Conservation (phyloP, 129 eudicot genomes). For the Cynara cardunculus region DNA sequence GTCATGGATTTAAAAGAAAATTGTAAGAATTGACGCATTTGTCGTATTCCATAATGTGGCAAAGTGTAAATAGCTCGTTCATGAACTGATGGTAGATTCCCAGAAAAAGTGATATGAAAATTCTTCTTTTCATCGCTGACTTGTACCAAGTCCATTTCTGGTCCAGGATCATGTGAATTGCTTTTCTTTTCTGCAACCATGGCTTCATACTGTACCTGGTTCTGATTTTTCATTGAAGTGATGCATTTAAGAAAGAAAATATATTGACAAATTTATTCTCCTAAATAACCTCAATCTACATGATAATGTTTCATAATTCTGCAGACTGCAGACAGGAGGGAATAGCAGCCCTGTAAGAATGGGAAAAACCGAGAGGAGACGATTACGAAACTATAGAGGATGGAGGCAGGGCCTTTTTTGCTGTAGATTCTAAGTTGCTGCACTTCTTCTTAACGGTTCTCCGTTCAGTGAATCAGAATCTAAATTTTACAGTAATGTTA, state of each 20-base stretch:
- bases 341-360: conserved; percentile 82
- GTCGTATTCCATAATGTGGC: too few relatives aligned
- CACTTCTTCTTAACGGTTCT: not conserved
- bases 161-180: too few relatives aligned
- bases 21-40: too few relatives aligned
- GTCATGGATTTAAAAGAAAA: too few relatives aligned
- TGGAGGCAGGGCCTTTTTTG: conserved; percentile 69
- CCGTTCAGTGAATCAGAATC: not conserved
- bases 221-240: too few relatives aligned
- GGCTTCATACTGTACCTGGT: too few relatives aligned
- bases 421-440: conserved; percentile 64
- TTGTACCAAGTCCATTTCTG: too few relatives aligned
- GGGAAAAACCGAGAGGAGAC: conserved; percentile 60
- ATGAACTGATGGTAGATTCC: too few relatives aligned
- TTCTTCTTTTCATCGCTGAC: too few relatives aligned
- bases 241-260: not conserved
- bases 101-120: too few relatives aligned
- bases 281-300: not conserved
- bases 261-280: not conserved
- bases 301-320: not conserved
- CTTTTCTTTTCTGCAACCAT: too few relatives aligned
- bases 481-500: not conserved
- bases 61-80: too few relatives aligned
- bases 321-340: conserved; percentile 75
- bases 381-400: conserved; percentile 45